phyloP scores from a whole-genome alignment of 371 early-diverging fungal species.

The Nematocida sp. region DNA sequence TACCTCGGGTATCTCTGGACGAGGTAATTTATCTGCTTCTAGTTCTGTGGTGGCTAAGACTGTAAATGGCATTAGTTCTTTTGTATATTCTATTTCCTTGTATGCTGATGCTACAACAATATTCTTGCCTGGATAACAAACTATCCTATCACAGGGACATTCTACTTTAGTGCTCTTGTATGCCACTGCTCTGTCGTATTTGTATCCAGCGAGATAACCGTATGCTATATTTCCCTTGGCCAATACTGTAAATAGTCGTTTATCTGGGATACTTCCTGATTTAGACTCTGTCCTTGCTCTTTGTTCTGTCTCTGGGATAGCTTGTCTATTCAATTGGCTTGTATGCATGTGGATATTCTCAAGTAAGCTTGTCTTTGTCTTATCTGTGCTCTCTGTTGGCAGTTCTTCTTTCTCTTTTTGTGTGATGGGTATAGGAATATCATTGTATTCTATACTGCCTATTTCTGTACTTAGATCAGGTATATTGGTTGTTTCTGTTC shows the following conservation, averaged over 20 bases:
- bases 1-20: slow-evolving; percentile 3
- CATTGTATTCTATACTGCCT: too few relatives aligned
- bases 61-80: slow-evolving; percentile 41
- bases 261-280: too few relatives aligned
- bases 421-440: too few relatives aligned
- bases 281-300: too few relatives aligned
- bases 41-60: slow-evolving; percentile 44
- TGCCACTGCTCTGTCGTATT: slow-evolving; percentile 11
- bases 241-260: slow-evolving; percentile 7
- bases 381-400: too few relatives aligned
- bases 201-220: background rate
- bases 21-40: slow-evolving; percentile 16
- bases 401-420: too few relatives aligned
- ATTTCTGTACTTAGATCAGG: too few relatives aligned
- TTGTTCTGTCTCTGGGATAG: too few relatives aligned
- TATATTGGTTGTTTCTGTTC: too few relatives aligned
- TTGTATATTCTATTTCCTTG: slow-evolving; percentile 30
- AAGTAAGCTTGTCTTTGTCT: too few relatives aligned
- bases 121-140: slow-evolving; percentile 1
- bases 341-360: too few relatives aligned
- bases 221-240: slow-evolving; percentile 31
- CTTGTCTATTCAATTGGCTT: too few relatives aligned
- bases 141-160: slow-evolving; percentile 5
- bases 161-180: slow-evolving; percentile 18
- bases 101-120: slow-evolving; percentile 26